These are phyloP conservation scores for Quercus bicolor DNA, from an alignment of 306 rosid genomes.

Conservation along the genomic window DNA sequence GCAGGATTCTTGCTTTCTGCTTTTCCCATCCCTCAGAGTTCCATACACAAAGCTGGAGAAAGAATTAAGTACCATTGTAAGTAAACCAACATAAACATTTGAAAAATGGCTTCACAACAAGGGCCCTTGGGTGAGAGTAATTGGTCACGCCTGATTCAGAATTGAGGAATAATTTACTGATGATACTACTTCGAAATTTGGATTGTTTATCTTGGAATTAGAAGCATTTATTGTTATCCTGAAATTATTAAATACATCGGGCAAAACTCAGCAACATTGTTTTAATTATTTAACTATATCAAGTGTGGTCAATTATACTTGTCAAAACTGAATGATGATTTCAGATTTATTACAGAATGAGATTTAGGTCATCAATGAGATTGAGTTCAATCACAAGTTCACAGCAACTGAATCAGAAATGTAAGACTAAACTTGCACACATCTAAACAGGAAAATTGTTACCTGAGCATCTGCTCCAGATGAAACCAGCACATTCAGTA, in stretches of 20 bases:
- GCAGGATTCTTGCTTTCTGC: constrained; percentile 77
- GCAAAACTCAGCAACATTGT: background rate
- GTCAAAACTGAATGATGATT: background rate
- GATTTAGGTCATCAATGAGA: background rate
- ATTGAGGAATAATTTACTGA: background rate
- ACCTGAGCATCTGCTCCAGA: constrained; percentile 99
- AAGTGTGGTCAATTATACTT: too few relatives aligned
- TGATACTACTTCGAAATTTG: background rate
- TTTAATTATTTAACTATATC: background rate
- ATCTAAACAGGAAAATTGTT: constrained; percentile 4
- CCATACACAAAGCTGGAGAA: constrained; percentile 78
- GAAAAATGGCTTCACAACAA: too few relatives aligned
- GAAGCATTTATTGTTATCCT: background rate
- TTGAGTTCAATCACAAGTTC: background rate
- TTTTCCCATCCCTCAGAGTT: constrained; percentile 94
- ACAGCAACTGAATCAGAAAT: background rate
- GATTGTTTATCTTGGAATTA: background rate
- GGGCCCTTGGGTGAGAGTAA: background rate
- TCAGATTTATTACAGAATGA: background rate
- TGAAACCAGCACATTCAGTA: constrained; percentile 79
- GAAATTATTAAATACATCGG: background rate
- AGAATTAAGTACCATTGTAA: background rate
- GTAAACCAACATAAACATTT: background rate
- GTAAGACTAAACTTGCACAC: background rate
- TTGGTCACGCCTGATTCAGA: background rate